Evolutionary conservation across 2,329 filamentous ascomycete species (phyloP), one percentile per base, ranked within the genome.

Genomic region (Alternaria incomplexa): DNA sequence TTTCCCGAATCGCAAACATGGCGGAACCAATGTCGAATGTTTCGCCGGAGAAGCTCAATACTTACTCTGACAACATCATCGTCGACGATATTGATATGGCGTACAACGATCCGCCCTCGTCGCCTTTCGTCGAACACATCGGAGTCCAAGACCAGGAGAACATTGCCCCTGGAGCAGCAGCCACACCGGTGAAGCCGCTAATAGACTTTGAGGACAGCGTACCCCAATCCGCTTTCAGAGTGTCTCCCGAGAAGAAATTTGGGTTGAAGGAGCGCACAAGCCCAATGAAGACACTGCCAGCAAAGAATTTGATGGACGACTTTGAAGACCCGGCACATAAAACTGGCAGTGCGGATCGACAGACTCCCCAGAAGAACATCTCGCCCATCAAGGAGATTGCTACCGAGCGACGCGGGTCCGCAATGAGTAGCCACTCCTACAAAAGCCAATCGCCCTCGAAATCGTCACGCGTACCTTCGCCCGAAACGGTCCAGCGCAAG

Each of bases 71-170:
- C 43, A 55, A 64, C 11, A 70, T 71, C 48, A 58, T 59, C 22
- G 67, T 63, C 22, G 72, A 73, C 58, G 76, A 78, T 28, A 71
- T 76, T 28, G 77, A 79, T 47, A 79, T 78, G 51, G 74, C 74
- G 48, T 81, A 76, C 72, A 76, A 82, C 65, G 77, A 82, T 17
- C 79, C 78, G 23, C 81, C 81, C 6, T 84, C 82, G 58, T 85
- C 83, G 40, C 84, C 84, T 13, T 85, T 85, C 69, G 71, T 83
- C n/a, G 75, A 80, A 45, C 79, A 84, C 57, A 71, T 84, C 54
- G 80, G 81, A 17, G 62, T 70, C 25, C 77, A 80, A 25, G 68
- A 80, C 63, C 78, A 80, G 56, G 79, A 81, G 57, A 81, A 80
- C 43, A 66, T 79, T 57, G 72, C 75, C 23, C 75, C 76, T 2